Percentiles rank a stretch among this genome's conserved stretches.
These are phyloP conservation scores for Castanopsis chinensis DNA, from an alignment of 306 rosid genomes.

Conservation along the genomic window DNA sequence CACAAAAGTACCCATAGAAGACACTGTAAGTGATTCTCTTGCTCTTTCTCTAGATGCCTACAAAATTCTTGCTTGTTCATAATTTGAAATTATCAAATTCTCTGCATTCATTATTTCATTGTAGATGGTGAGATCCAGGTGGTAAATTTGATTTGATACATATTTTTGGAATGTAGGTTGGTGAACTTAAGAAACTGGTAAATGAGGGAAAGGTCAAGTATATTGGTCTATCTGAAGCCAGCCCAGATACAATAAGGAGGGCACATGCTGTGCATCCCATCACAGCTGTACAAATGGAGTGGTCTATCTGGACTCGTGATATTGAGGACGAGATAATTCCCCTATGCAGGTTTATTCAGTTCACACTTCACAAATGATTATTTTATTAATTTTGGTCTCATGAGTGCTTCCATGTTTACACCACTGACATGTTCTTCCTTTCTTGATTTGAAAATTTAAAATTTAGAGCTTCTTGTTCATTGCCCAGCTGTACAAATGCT, in stretches of 20 bases:
- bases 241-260: conserved; percentile 71
- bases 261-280: conserved; percentile 84
- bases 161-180: conserved; percentile 37
- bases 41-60: background rate
- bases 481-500: background rate
- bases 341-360: conserved; percentile 52
- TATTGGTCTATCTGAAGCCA: conserved; percentile 74
- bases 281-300: conserved; percentile 72
- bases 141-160: background rate
- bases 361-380: background rate
- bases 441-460: too few relatives aligned
- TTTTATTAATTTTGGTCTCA: too few relatives aligned
- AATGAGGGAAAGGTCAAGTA: conserved; percentile 72
- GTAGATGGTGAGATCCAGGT: background rate
- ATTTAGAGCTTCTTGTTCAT: background rate
- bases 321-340: conserved; percentile 69
- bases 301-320: conserved; percentile 84
- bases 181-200: conserved; percentile 73
- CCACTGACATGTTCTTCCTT: background rate
- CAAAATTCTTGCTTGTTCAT: background rate
- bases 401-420: too few relatives aligned
- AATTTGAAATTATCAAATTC: background rate
- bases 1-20: conserved; percentile 61
- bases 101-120: background rate
- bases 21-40: conserved; percentile 44